Evolutionary conservation across 1,139 yeast species (phyloP).

Genomic region (Candida freyschussii): DNA sequence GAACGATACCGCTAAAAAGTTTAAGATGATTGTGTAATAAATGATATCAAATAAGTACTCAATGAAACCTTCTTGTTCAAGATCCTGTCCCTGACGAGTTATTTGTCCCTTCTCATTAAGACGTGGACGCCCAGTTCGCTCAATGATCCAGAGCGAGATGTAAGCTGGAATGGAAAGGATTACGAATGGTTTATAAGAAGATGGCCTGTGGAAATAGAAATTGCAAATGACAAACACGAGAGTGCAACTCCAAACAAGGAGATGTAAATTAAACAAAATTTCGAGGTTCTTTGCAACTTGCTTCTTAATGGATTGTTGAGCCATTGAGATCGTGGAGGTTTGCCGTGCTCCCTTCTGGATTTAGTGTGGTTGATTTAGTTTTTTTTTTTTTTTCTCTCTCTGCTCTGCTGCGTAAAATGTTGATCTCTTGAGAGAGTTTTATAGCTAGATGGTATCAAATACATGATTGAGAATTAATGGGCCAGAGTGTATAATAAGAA

Average conservation of each 20-base stretch:
- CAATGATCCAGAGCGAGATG: constrained; percentile 6
- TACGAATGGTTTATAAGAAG: constrained; percentile 45
- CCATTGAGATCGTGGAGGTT: too few species aligned
- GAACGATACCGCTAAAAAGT: constrained; percentile 47
- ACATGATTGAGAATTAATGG: too few species aligned
- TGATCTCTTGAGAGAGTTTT: too few species aligned
- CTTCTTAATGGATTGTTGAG: constrained; percentile 64
- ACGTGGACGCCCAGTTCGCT: constrained; percentile 40
- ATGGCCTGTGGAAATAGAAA: constrained; percentile 50
- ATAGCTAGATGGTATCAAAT: too few species aligned
- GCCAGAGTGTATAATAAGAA: too few species aligned
- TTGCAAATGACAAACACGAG: constrained; percentile 36
- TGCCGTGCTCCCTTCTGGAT: too few species aligned
- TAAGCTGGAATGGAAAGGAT: constrained; percentile 55
- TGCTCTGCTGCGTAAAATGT: too few species aligned
- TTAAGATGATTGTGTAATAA: constrained; percentile 63
- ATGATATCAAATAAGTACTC: constrained; percentile 76
- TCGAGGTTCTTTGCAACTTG: constrained; percentile 55
- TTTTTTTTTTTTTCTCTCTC: too few species aligned
- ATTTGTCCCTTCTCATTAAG: constrained; percentile 41
- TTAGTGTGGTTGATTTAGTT: too few species aligned
- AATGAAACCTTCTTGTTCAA: constrained; percentile 60
- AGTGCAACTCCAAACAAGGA: constrained; percentile 42
- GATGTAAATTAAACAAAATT: constrained; percentile 52
- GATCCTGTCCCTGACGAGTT: constrained; percentile 57